Evolutionary conservation across 2,329 filamentous ascomycete species (phyloP), one percentile per base, ranked within the genome.

Genomic region (Epichloe amarillans): DNA sequence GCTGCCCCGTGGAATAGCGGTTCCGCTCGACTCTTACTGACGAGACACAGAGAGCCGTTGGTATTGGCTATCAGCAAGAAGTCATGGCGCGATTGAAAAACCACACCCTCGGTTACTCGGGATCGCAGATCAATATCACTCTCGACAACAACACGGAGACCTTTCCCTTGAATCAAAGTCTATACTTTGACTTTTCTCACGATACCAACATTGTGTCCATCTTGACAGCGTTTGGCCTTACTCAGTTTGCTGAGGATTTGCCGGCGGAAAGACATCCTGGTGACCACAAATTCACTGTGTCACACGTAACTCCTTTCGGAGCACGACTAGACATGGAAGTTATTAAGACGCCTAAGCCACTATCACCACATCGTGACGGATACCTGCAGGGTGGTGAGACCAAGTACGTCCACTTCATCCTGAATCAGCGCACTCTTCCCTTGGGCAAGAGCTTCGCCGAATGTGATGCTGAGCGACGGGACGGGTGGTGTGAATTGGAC

Each of bases 171-270:
- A 78, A 88, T 61, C 86, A 90, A 62, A 76, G 71, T 21, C 71
- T 90, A 15, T 88, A 88, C 64, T 77, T 89, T 47, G 86, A 89
- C 69, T 89, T 89, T 63, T 82, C 78, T 15, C 86, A 90, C 64
- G 86, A 90, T 65, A 84, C 82, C 35, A 86, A 85, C 61, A 86
- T 87, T 53, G 72, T 83, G 57, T 76, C 76, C 26, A 77, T 88
- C 55, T 69, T 89, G 4, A 80, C 83, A 0, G 85, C 86, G 0
- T 85, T 90, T 53, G 84, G 84, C 1, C 71, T 89, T 45, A 79
- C 69, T 3, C 85, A 89, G 60, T 88, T 90, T 60, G 69, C 73
- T 1, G 70, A 76, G 19, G 67, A 76, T 14, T 70, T 88, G 3
- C 78, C 80, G 0, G 69, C 75, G 2, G 70, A 72, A 11, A 64